phyloP scores from a whole-genome alignment of 2,329 filamentous ascomycete species.

The Fusarium clavum region DNA sequence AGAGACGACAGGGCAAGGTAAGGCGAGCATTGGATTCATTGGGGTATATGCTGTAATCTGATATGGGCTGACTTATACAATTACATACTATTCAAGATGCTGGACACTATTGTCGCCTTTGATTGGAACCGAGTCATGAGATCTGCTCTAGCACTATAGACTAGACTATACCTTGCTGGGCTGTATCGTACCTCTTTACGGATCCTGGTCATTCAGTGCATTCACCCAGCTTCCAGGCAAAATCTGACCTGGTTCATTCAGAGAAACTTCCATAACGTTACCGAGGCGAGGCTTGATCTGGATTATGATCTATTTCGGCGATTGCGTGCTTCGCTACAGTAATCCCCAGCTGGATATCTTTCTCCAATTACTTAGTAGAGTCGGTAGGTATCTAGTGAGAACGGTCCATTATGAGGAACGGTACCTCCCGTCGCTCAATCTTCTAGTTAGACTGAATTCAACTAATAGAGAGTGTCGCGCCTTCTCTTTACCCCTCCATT shows the following conservation, averaged over 20 bases:
- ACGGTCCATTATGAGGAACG: background rate
- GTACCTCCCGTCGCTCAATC: background rate
- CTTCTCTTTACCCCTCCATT: slow-evolving; percentile 31
- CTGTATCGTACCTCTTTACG: background rate
- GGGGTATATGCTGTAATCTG: slow-evolving; percentile 16
- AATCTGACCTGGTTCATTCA: background rate
- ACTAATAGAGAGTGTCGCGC: slow-evolving; percentile 5
- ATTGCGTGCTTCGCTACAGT: slow-evolving; percentile 2
- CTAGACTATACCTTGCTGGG: slow-evolving; percentile 7
- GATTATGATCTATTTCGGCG: background rate
- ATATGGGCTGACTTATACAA: slow-evolving; percentile 30
- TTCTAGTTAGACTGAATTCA: background rate
- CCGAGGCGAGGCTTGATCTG: background rate
- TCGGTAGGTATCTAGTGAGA: background rate
- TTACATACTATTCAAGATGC: slow-evolving; percentile 29
- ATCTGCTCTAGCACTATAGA: slow-evolving; percentile 23
- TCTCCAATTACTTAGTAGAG: background rate
- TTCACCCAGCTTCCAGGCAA: background rate
- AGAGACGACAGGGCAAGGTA: slow-evolving; percentile 3
- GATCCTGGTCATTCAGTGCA: background rate
- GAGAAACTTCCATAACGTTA: background rate
- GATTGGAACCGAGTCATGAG: slow-evolving; percentile 41
- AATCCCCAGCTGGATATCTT: background rate
- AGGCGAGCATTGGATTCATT: slow-evolving; percentile 17
- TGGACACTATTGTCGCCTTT: slow-evolving; percentile 19